These are phyloP conservation scores for Calonectria pteridis DNA, from an alignment of 2,329 filamentous ascomycete genomes.

Conservation along the genomic window DNA sequence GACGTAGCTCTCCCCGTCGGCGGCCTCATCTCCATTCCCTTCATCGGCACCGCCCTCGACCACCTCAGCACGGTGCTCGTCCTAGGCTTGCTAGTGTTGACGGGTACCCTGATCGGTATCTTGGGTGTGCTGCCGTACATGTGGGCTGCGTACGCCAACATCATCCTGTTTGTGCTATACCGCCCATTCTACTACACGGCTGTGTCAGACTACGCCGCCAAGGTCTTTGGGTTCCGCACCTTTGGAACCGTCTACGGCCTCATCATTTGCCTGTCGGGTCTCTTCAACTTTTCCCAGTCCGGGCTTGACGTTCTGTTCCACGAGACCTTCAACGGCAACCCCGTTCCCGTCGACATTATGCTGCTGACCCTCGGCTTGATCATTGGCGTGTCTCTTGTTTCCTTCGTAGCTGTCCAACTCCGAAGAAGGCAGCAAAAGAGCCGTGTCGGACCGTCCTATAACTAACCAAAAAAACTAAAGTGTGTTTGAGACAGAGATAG, in stretches of 20 bases:
- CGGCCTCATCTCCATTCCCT: conserved; percentile 86
- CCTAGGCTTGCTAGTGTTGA: conserved; percentile 75
- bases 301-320: conserved; percentile 85
- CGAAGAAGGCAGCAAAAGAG: conserved; percentile 48
- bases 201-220: conserved; percentile 89
- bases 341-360: conserved; percentile 81
- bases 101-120: conserved; percentile 81
- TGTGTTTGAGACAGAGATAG: not conserved
- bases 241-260: conserved; percentile 96
- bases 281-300: conserved; percentile 87
- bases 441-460: conserved; percentile 40
- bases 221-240: conserved; percentile 92
- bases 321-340: conserved; percentile 76
- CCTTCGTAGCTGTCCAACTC: conserved; percentile 68
- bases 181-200: conserved; percentile 92
- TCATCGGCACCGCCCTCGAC: conserved; percentile 86
- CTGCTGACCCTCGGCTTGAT: conserved; percentile 72
- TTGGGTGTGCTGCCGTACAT: conserved; percentile 78
- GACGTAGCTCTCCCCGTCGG: conserved; percentile 83
- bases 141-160: conserved; percentile 81
- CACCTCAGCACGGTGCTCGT: conserved; percentile 79
- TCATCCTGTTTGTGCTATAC: conserved; percentile 85
- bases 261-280: conserved; percentile 86
- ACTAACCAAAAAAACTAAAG: not conserved
- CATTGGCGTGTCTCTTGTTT: conserved; percentile 75